These are phyloP conservation scores for Raddia guianensis DNA, from an alignment of 176 grass and related monocot species.

Conservation along the genomic window DNA sequence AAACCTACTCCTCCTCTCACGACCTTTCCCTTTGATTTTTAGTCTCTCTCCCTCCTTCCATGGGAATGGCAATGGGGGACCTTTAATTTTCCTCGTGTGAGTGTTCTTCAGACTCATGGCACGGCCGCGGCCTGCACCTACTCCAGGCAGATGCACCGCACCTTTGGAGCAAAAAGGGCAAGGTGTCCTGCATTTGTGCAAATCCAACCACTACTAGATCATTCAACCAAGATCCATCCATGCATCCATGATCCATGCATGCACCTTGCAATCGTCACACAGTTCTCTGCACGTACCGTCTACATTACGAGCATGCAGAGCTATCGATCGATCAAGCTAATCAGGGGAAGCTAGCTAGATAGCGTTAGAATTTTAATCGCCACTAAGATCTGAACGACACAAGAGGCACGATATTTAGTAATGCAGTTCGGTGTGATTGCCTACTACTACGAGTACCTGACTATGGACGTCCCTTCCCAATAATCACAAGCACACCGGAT, in stretches of 20 bases:
- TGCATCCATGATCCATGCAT: no score
- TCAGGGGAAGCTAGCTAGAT: no score
- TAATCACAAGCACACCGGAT: no score
- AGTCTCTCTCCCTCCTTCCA: background rate
- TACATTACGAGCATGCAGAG: no score
- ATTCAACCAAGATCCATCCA: conserved; percentile 26
- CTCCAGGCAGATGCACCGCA: conserved; percentile 16
- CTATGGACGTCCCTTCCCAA: no score
- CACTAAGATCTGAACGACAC: no score
- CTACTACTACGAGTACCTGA: no score
- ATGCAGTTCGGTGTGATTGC: no score
- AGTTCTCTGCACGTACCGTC: background rate
- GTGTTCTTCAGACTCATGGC: background rate
- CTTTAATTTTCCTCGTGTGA: background rate
- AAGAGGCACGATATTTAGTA: no score
- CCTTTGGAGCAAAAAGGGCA: background rate
- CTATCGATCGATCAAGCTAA: no score
- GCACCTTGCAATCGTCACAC: background rate
- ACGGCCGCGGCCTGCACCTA: background rate
- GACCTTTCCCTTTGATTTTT: background rate
- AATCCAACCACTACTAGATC: background rate
- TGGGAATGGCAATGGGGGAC: background rate
- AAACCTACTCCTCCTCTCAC: conserved; percentile 38
- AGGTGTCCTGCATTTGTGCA: conserved; percentile 24
- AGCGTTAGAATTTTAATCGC: no score